Evolutionary conservation across 768 basidiomycete species (phyloP).

Genomic region (Tephrocybe rancida): DNA sequence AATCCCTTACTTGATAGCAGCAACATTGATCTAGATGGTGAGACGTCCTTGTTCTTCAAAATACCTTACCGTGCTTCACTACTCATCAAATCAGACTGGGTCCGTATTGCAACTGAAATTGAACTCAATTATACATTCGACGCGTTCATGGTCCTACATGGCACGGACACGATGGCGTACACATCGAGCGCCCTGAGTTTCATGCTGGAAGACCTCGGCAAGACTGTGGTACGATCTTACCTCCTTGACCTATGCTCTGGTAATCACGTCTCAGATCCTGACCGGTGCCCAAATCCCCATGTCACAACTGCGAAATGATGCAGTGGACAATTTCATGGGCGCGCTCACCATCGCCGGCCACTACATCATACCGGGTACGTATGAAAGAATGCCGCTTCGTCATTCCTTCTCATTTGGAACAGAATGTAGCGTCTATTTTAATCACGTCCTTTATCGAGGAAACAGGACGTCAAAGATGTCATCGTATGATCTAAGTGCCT

Average conservation of each 20-base stretch:
- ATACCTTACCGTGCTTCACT: constrained; percentile 7
- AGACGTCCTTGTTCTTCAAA: background rate
- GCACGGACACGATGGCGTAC: constrained; percentile 92
- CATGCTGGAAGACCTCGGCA: constrained; percentile 89
- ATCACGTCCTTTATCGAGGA: constrained; percentile 84
- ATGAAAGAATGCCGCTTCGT: background rate
- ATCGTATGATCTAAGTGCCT: constrained; percentile 82
- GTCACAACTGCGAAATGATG: constrained; percentile 91
- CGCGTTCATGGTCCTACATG: constrained; percentile 89
- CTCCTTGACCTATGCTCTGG: background rate
- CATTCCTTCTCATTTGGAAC: constrained; percentile 2
- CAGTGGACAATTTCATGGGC: constrained; percentile 90
- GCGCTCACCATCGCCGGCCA: constrained; percentile 88
- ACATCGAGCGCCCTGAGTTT: constrained; percentile 89
- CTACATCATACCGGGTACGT: constrained; percentile 84
- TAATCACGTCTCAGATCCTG: constrained; percentile 58
- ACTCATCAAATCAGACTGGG: constrained; percentile 74
- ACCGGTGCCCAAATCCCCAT: constrained; percentile 95
- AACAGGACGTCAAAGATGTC: constrained; percentile 84
- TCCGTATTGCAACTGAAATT: constrained; percentile 88
- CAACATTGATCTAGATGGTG: constrained; percentile 83
- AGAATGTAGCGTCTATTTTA: constrained; percentile 91
- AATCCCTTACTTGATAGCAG: constrained; percentile 86
- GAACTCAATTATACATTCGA: constrained; percentile 93
- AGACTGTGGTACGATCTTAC: constrained; percentile 69